These are phyloP conservation scores for Trypanosoma grayi DNA, from an alignment of 208 protist genomes.

Conservation along the genomic window DNA sequence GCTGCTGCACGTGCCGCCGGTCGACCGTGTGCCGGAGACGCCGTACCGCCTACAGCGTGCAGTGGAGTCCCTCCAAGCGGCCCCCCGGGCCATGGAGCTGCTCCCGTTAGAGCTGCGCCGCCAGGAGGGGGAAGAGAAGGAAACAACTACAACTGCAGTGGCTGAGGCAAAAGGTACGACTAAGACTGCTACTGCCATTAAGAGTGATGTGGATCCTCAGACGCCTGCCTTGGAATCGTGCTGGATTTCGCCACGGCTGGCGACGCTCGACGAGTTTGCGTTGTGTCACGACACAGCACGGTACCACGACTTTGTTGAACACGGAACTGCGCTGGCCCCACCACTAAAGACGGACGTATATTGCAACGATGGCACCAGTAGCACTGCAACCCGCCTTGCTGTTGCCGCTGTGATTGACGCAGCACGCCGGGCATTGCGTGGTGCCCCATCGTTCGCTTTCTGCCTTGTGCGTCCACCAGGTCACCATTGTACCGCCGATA, in stretches of 20 bases:
- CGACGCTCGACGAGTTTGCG: conserved; percentile 58
- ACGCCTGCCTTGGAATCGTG: too few relatives aligned
- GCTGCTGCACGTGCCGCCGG: conserved; percentile 48
- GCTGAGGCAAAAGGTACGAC: neutral
- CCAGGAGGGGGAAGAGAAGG: neutral
- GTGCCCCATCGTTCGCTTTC: conserved; percentile 46
- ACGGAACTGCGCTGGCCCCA: conserved; percentile 30
- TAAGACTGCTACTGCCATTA: neutral
- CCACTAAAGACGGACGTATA: conserved; percentile 75
- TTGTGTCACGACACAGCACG: conserved; percentile 43
- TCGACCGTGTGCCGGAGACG: conserved; percentile 61
- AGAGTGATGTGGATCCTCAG: neutral
- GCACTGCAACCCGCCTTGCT: conserved; percentile 48
- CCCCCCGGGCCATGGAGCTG: conserved; percentile 44
- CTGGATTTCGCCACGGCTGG: conserved; percentile 56
- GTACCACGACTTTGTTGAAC: conserved; percentile 55
- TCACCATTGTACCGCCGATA: conserved; percentile 75
- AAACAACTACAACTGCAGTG: neutral
- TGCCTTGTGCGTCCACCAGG: conserved; percentile 89
- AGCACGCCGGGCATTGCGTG: conserved; percentile 30
- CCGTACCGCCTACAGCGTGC: conserved; percentile 64
- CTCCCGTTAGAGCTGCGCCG: conserved; percentile 45
- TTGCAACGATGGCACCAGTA: conserved; percentile 64
- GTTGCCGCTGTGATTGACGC: conserved; percentile 70
- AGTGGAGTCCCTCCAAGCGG: conserved; percentile 43